These are phyloP conservation scores for Globisporangium heterothallicum DNA, from an alignment of 352 stramenopile genomes.

Conservation along the genomic window DNA sequence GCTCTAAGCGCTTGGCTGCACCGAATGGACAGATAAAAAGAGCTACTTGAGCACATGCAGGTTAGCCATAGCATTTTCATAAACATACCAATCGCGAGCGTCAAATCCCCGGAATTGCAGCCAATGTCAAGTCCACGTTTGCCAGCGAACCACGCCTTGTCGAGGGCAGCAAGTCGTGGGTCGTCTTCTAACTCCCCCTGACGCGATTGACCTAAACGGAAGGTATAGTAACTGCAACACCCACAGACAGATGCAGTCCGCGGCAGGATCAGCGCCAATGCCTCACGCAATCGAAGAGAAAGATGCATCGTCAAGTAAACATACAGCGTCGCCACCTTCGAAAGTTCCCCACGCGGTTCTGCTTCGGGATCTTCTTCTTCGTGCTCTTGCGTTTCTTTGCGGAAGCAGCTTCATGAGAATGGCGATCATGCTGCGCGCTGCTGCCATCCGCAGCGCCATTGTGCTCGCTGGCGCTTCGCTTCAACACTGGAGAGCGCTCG, in stretches of 20 bases:
- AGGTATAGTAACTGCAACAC: constrained; percentile 62
- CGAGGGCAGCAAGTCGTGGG: constrained; percentile 47
- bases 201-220: constrained; percentile 54
- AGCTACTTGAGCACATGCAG: background rate
- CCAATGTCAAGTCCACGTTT: constrained; percentile 72
- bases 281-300: too few relatives aligned
- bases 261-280: too few relatives aligned
- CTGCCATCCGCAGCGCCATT: background rate
- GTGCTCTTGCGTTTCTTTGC: constrained; percentile 18
- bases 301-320: background rate
- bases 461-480: background rate
- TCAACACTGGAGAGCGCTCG: background rate
- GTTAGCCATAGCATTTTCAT: background rate
- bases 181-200: constrained; percentile 50
- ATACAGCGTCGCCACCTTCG: constrained; percentile 28
- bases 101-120: constrained; percentile 81
- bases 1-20: constrained; percentile 43
- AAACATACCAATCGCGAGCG: constrained; percentile 50
- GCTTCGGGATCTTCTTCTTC: constrained; percentile 27
- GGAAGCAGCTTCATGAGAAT: background rate
- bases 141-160: constrained; percentile 56
- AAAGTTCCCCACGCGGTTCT: constrained; percentile 72
- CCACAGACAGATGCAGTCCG: background rate
- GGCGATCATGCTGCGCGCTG: background rate
- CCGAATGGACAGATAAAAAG: background rate